These are phyloP conservation scores for Solanum hybrid DNA, from an alignment of 305 asterid species.

Conservation along the genomic window DNA sequence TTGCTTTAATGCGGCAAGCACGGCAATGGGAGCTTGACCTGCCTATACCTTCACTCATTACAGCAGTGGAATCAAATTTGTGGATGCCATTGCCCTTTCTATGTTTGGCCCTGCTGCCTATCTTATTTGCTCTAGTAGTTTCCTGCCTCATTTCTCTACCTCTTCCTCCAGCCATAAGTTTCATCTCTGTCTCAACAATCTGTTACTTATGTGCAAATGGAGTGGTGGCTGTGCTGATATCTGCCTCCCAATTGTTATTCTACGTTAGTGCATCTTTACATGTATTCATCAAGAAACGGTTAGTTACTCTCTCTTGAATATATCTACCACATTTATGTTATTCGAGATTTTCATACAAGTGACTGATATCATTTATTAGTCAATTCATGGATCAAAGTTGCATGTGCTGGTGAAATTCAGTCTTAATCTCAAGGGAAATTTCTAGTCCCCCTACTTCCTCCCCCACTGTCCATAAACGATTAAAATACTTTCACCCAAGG, in stretches of 20 bases:
- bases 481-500: neutral
- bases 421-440: neutral
- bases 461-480: neutral
- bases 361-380: neutral
- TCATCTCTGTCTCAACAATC: constrained; percentile 48
- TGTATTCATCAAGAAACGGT: constrained; percentile 71
- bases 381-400: neutral
- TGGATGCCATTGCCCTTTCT: constrained; percentile 59
- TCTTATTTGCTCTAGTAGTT: constrained; percentile 42
- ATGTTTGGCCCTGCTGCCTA: constrained; percentile 46
- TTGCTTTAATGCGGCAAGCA: constrained; percentile 93
- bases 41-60: constrained; percentile 77
- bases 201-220: constrained; percentile 86
- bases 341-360: neutral
- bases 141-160: constrained; percentile 50
- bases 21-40: constrained; percentile 80
- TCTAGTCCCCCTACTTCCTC: neutral
- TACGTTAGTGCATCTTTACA: constrained; percentile 50
- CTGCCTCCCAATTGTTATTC: constrained; percentile 54
- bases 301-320: constrained; percentile 21
- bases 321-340: constrained; percentile 3
- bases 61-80: constrained; percentile 89
- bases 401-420: neutral
- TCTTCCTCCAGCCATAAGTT: constrained; percentile 53
- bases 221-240: constrained; percentile 45